Evolutionary conservation across 192 early-diverging fungal species (phyloP), one percentile per base, ranked within the genome.

Genomic region (Backusella parvicylindrica): DNA sequence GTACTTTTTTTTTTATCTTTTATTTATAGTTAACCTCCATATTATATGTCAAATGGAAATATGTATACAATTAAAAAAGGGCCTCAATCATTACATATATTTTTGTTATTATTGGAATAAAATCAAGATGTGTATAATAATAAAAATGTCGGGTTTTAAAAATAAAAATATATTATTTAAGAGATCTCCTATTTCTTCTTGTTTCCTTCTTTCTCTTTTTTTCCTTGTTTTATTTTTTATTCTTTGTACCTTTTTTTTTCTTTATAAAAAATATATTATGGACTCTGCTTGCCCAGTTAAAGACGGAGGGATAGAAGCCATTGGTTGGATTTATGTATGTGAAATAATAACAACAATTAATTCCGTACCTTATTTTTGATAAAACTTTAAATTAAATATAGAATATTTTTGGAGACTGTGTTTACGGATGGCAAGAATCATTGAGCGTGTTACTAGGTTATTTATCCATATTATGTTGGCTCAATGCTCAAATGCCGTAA

Each of bases 401-500:
- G 85, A 56, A 68, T 3, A 31, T 86, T 35, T 81, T 86, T 67
- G 82, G 83, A 41, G 78, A 82, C 76, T 88, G 86, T 71, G 76
- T 88, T 2, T 85, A 84, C 6, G 77, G 79, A 9, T 80, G 79
- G 31, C 78, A 79, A 50, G 83, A 84, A 66, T 70, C 77, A 23
- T 68, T 60, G 31, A 86, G 86, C 71, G 9, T 84, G 13, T 21
- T 88, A 28, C 50, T 88, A 26, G 77, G 90, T 11, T 91, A 90
- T 70, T 32, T 83, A 8, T 91, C 90, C 1, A 88, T 92, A 60
- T 68, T 82, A 26, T 90, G 84, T 72, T 92, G 91, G 91, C 56
- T 92, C 30, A 91, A 88, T 79, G 91, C 91, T 26, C 91, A 92
- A 83, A 81, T 91, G 67, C 91, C 91, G 81, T 91, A 91, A 79